These are phyloP conservation scores for Citrullus colocynthis DNA, from an alignment of 306 rosid species.

Conservation along the genomic window DNA sequence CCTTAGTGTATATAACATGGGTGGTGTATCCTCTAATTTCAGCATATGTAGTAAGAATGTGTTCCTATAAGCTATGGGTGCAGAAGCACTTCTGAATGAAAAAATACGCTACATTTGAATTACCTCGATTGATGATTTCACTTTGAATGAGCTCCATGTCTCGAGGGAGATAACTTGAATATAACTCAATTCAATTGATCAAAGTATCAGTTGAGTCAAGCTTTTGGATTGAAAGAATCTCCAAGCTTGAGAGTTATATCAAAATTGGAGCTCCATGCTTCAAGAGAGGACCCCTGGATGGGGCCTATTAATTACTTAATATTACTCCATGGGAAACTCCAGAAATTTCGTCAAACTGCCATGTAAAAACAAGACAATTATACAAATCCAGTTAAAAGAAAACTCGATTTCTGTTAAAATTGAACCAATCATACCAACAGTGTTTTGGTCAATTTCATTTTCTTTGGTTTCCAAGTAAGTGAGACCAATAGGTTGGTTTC, in stretches of 20 bases:
- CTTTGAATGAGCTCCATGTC: not conserved
- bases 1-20: no score
- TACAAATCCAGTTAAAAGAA: not conserved
- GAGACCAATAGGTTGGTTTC: not conserved
- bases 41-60: no score
- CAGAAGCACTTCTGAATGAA: not conserved
- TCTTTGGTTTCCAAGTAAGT: not conserved
- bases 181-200: not conserved
- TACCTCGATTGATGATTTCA: not conserved
- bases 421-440: not conserved
- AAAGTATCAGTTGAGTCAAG: not conserved
- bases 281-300: not conserved
- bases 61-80: no score
- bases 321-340: not conserved
- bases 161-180: not conserved
- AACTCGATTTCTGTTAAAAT: not conserved
- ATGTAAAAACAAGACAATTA: not conserved
- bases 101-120: not conserved
- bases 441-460: not conserved
- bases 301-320: not conserved
- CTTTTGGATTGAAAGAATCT: not conserved
- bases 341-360: constrained; percentile 6
- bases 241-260: not conserved
- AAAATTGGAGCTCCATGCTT: not conserved
- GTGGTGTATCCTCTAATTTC: no score